phyloP scores from a whole-genome alignment of 78 protist genomes.

The Dictyostelium capitatum region DNA sequence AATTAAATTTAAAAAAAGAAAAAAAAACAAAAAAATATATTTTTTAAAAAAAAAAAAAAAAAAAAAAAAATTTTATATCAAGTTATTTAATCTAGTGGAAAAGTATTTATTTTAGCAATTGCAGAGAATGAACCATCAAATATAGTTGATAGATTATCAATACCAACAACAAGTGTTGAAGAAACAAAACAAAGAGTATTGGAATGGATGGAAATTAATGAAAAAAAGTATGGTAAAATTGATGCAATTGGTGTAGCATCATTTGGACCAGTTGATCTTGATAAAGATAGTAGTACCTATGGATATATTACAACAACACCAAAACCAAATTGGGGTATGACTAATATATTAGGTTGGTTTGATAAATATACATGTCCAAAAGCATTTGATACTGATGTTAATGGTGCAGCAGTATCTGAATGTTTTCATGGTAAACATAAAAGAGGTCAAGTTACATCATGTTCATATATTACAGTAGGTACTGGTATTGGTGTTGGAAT shows the following conservation, averaged over 20 bases:
- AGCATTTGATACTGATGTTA: constrained; percentile 94
- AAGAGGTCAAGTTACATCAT: constrained; percentile 44
- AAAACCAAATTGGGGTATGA: constrained; percentile 86
- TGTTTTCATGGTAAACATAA: constrained; percentile 46
- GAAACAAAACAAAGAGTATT: constrained; percentile 59
- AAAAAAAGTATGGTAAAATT: constrained; percentile 9
- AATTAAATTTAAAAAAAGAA: too few species aligned
- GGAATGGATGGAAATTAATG: neutral
- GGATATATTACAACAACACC: constrained; percentile 94
- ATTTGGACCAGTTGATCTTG: constrained; percentile 93
- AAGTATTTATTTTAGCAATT: constrained; percentile 46
- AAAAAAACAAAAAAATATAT: too few species aligned
- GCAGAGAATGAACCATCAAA: constrained; percentile 56
- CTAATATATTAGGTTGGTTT: constrained; percentile 74
- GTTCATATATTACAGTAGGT: constrained; percentile 93
- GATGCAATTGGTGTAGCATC: constrained; percentile 86
- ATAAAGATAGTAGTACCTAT: constrained; percentile 46
- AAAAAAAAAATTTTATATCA: too few species aligned
- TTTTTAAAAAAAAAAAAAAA: too few species aligned
- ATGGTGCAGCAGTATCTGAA: constrained; percentile 93
- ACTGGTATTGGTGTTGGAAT: constrained; percentile 96
- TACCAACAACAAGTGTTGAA: constrained; percentile 65
- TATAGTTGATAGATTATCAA: constrained; percentile 29
- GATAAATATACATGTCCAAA: constrained; percentile 51
- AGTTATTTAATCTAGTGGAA: neutral